Conservation (phyloP, 1,284 basidiomycete species). For the Wallemia ichthyophaga region DNA sequence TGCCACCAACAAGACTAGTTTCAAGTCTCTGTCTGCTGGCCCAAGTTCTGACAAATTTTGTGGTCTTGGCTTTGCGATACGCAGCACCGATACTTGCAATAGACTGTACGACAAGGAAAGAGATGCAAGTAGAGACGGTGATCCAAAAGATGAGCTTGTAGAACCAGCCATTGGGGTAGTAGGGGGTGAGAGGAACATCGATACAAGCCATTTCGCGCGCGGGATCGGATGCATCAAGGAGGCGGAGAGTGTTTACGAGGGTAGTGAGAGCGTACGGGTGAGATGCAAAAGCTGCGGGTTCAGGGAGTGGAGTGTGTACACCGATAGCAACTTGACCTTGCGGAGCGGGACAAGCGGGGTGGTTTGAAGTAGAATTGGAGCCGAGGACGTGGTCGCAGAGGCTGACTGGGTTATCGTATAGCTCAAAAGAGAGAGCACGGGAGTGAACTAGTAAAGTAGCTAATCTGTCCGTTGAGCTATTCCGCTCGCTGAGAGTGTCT, state of each 20-base stretch:
- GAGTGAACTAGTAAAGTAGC: slow-evolving; percentile 4
- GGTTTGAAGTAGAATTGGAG: slow-evolving; percentile 16
- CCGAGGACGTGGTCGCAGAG: not conserved
- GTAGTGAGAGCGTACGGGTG: slow-evolving; percentile 45
- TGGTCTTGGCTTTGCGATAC: slow-evolving; percentile 15
- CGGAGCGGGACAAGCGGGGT: slow-evolving; percentile 37
- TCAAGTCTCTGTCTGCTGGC: slow-evolving; percentile 28
- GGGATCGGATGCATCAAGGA: slow-evolving; percentile 44
- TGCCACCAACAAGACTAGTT: slow-evolving; percentile 42
- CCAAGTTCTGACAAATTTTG: not conserved
- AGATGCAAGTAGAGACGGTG: slow-evolving; percentile 40
- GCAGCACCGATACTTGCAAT: slow-evolving; percentile 52
- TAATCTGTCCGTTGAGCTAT: slow-evolving; percentile 3
- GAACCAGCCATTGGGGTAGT: slow-evolving; percentile 30
- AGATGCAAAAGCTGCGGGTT: slow-evolving; percentile 2
- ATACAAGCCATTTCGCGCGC: slow-evolving; percentile 45
- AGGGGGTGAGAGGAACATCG: slow-evolving; percentile 45
- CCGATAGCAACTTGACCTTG: slow-evolving; percentile 55
- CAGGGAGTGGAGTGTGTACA: slow-evolving; percentile 35
- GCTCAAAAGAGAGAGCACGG: slow-evolving; percentile 6
- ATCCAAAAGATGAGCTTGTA: slow-evolving; percentile 54
- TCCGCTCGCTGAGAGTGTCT: slow-evolving; percentile 4
- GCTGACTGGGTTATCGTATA: slow-evolving; percentile 8
- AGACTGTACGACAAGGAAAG: slow-evolving; percentile 51
- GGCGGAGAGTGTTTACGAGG: slow-evolving; percentile 47